phyloP scores from a whole-genome alignment of 2,329 filamentous ascomycete genomes.

The Talaromyces sp. region DNA sequence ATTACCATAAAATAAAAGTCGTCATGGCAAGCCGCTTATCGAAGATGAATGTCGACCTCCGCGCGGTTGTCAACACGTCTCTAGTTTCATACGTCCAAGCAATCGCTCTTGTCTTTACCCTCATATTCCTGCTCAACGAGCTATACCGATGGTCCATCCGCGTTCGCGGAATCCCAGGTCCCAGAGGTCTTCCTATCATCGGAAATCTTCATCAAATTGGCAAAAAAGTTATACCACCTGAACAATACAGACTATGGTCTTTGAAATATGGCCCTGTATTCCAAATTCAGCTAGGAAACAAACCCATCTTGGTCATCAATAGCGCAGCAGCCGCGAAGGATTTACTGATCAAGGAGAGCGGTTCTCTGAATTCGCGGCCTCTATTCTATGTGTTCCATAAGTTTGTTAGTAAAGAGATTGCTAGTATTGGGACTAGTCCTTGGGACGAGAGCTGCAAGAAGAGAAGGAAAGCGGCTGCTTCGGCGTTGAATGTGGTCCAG shows the following conservation, averaged over 20 bases:
- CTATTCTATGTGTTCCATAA: conserved; percentile 49
- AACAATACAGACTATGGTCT: conserved; percentile 44
- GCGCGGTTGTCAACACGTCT: background rate
- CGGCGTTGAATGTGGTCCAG: conserved; percentile 15
- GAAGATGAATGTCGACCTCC: background rate
- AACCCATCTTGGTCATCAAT: conserved; percentile 45
- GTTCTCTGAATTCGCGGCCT: conserved; percentile 41
- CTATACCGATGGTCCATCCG: conserved; percentile 13
- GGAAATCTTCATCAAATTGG: conserved; percentile 10
- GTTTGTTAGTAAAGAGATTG: conserved; percentile 23
- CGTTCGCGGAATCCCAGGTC: conserved; percentile 10
- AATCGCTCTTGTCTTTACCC: background rate
- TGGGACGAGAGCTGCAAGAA: conserved; percentile 19
- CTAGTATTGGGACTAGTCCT: conserved; percentile 19
- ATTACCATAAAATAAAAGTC: background rate
- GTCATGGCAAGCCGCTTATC: background rate
- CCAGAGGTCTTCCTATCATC: conserved; percentile 6
- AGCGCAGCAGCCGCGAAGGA: conserved; percentile 39
- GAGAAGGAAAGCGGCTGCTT: conserved; percentile 17
- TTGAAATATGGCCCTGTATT: conserved; percentile 42
- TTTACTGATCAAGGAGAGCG: conserved; percentile 42
- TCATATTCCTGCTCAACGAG: conserved; percentile 7
- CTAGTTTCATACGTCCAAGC: background rate
- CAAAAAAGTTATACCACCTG: conserved; percentile 17
- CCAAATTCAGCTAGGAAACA: conserved; percentile 46